Conservation (phyloP, 164 flowering plant species). For the Umbilicus rupestris region DNA sequence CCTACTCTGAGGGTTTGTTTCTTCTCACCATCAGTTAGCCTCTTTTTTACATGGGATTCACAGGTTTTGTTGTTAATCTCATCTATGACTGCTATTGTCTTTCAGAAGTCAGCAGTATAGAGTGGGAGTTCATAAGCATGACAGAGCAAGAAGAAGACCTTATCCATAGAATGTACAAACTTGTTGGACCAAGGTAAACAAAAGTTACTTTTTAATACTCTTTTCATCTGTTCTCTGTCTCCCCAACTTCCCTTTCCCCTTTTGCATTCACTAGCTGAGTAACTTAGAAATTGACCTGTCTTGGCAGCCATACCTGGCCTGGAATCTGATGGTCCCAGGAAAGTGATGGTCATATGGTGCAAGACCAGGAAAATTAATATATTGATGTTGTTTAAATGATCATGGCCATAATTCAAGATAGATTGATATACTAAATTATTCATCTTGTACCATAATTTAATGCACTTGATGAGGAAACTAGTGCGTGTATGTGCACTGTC, state of each 20-base stretch:
- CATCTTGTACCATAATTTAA: background rate
- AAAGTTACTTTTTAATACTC: background rate
- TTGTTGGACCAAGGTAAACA: conserved; percentile 64
- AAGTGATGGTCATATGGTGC: background rate
- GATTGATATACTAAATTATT: background rate
- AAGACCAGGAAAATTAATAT: background rate
- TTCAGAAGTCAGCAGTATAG: conserved; percentile 56
- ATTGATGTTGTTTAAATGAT: background rate
- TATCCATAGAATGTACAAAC: conserved; percentile 65
- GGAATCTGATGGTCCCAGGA: background rate
- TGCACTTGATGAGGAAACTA: background rate
- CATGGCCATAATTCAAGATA: background rate
- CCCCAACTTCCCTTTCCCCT: background rate
- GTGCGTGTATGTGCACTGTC: background rate
- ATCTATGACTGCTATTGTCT: background rate
- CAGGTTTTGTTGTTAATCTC: background rate
- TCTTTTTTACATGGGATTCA: background rate
- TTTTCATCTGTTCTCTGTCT: background rate
- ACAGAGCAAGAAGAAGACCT: conserved; percentile 73
- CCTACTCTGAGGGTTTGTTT: conserved; percentile 31
- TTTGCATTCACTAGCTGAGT: background rate
- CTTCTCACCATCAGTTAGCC: background rate
- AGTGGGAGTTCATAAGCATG: conserved; percentile 46
- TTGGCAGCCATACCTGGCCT: background rate
- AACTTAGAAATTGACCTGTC: background rate